Evolutionary conservation across 352 stramenopile species (phyloP).

Genomic region (Phytophthora cryptogea): DNA sequence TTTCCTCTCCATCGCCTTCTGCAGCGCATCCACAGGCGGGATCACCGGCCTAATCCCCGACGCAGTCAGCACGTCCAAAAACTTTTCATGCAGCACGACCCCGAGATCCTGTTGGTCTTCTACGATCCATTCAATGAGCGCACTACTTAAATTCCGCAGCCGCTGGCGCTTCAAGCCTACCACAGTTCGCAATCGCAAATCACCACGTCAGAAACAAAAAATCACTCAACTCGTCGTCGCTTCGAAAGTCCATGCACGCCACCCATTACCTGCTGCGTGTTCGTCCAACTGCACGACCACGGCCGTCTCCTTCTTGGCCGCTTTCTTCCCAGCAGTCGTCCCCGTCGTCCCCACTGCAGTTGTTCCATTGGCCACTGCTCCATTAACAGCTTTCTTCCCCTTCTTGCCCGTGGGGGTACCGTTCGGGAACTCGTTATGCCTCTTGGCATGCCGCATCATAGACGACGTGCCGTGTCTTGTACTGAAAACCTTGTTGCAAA

Average conservation of each 20-base stretch:
- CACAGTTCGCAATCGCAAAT: background rate
- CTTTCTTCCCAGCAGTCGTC: slow-evolving; percentile 45
- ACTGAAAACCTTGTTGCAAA: slow-evolving; percentile 81
- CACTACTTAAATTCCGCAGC: slow-evolving; percentile 60
- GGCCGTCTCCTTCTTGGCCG: slow-evolving; percentile 50
- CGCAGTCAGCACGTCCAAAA: slow-evolving; percentile 62
- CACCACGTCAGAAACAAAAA: slow-evolving; percentile 3
- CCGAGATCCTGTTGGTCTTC: slow-evolving; percentile 72
- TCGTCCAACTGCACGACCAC: slow-evolving; percentile 54
- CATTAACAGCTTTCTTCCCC: slow-evolving; percentile 50
- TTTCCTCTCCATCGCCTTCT: slow-evolving; percentile 76
- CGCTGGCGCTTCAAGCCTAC: slow-evolving; percentile 71
- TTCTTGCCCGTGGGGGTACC: slow-evolving; percentile 53
- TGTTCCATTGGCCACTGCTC: slow-evolving; percentile 24
- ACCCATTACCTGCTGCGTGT: slow-evolving; percentile 56
- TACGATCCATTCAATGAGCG: slow-evolving; percentile 76
- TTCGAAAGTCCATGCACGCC: background rate
- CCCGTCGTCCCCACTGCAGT: slow-evolving; percentile 1
- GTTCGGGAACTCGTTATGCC: slow-evolving; percentile 73
- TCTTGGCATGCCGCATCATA: slow-evolving; percentile 86
- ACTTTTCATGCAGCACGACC: slow-evolving; percentile 71
- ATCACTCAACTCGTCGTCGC: background rate
- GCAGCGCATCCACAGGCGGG: slow-evolving; percentile 53
- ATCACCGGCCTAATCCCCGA: slow-evolving; percentile 54
- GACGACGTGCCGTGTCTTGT: slow-evolving; percentile 81